Evolutionary conservation across 306 rosid genomes (phyloP).

Genomic region (Corylus heterophylla): DNA sequence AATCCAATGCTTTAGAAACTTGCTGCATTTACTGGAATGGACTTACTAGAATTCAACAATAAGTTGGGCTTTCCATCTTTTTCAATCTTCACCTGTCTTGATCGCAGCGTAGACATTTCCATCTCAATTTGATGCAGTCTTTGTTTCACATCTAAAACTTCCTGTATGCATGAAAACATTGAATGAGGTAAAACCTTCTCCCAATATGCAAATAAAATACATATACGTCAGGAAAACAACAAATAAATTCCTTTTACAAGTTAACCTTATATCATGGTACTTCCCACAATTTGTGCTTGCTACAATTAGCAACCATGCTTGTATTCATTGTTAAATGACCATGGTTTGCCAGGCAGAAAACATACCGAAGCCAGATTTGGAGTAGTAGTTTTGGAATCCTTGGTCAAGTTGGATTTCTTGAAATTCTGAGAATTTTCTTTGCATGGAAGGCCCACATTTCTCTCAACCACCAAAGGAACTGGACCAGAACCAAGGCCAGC

Average conservation of each 20-base stretch:
- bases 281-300: not conserved
- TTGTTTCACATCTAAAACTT: slow-evolving; percentile 30
- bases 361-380: slow-evolving; percentile 12
- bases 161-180: slow-evolving; percentile 12
- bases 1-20: not conserved
- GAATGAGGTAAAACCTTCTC: not conserved
- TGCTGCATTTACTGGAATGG: not conserved
- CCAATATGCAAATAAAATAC: not conserved
- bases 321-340: not conserved
- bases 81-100: slow-evolving; percentile 15
- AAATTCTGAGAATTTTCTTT: slow-evolving; percentile 9
- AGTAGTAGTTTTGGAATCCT: not conserved
- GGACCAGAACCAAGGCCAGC: slow-evolving; percentile 10
- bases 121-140: slow-evolving; percentile 26
- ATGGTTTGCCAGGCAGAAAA: slow-evolving; percentile 2
- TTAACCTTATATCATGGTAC: not conserved
- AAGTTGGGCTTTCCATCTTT: slow-evolving; percentile 14
- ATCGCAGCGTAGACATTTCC: slow-evolving; percentile 29
- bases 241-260: not conserved
- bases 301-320: not conserved
- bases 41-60: slow-evolving; percentile 20
- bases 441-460: slow-evolving; percentile 2
- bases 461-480: slow-evolving; percentile 12
- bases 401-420: slow-evolving; percentile 22
- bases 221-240: not conserved